Evolutionary conservation across 352 stramenopile genomes (phyloP).

Genomic region (Phytophthora pini): DNA sequence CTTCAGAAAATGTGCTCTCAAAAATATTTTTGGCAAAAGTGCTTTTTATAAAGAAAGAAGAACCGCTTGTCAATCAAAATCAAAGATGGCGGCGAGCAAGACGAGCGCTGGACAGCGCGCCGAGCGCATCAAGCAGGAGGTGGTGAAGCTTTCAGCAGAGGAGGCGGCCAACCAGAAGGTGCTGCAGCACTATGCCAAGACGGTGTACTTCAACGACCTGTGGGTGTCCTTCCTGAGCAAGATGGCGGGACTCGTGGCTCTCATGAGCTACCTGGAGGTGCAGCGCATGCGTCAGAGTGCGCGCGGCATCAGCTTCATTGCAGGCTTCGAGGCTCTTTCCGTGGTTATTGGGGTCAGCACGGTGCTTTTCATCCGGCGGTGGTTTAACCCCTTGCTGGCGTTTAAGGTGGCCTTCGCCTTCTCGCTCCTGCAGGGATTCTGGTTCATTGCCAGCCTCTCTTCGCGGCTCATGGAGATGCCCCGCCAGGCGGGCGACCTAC

Average conservation of each 20-base stretch:
- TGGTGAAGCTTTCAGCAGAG: slow-evolving; percentile 30
- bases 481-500: slow-evolving; percentile 61
- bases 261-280: slow-evolving; percentile 70
- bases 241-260: slow-evolving; percentile 66
- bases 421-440: slow-evolving; percentile 73
- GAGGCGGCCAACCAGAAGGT: slow-evolving; percentile 70
- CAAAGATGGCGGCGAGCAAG: slow-evolving; percentile 19
- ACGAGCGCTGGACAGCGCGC: slow-evolving; percentile 27
- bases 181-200: slow-evolving; percentile 84
- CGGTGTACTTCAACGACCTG: slow-evolving; percentile 86
- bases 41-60: too few relatives aligned
- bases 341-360: slow-evolving; percentile 60
- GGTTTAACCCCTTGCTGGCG: slow-evolving; percentile 62
- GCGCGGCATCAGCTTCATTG: slow-evolving; percentile 57
- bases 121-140: slow-evolving; percentile 30
- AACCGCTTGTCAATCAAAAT: not conserved
- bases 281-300: slow-evolving; percentile 63
- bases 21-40: too few relatives aligned
- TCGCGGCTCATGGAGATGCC: slow-evolving; percentile 52
- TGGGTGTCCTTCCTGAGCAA: slow-evolving; percentile 88
- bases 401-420: slow-evolving; percentile 86
- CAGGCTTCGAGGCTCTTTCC: slow-evolving; percentile 70
- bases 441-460: slow-evolving; percentile 64
- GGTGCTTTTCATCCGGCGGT: slow-evolving; percentile 71
- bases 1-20: too few relatives aligned